A percentile compares a stretch with the other conserved stretches of the same genome.
These are phyloP conservation scores for Boletus patriciae DNA, from an alignment of 768 basidiomycete genomes.

Conservation along the genomic window DNA sequence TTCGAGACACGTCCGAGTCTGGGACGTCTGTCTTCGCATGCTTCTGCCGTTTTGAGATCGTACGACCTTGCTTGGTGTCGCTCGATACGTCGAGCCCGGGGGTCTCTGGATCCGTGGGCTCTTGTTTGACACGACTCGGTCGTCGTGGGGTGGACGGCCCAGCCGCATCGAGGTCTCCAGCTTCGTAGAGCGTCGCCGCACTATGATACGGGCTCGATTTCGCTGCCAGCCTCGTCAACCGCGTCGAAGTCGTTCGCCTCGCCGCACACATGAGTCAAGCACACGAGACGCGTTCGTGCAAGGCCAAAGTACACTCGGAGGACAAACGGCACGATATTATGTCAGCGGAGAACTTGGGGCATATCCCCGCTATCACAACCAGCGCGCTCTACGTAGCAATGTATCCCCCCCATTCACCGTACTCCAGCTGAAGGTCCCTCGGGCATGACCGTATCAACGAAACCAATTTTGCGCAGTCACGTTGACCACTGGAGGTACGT, in stretches of 20 bases:
- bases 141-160: slow-evolving; percentile 18
- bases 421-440: too few species aligned
- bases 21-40: not conserved
- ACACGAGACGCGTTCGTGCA: too few species aligned
- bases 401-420: too few species aligned
- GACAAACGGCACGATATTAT: too few species aligned
- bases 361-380: too few species aligned
- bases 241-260: slow-evolving; percentile 30
- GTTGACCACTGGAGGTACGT: too few species aligned
- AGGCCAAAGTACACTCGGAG: too few species aligned
- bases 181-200: slow-evolving; percentile 43
- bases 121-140: slow-evolving; percentile 35
- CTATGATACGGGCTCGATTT: slow-evolving; percentile 46
- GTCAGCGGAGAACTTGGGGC: too few species aligned
- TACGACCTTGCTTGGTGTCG: not conserved
- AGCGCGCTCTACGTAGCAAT: too few species aligned
- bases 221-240: slow-evolving; percentile 36
- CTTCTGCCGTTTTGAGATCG: not conserved
- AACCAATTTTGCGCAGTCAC: too few species aligned
- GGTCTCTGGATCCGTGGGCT: slow-evolving; percentile 6
- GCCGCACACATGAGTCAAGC: slow-evolving; percentile 20
- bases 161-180: not conserved
- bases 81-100: not conserved
- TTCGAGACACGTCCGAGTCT: not conserved
- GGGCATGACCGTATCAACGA: too few species aligned